These are phyloP conservation scores for Phoma sp. DNA, from an alignment of 2,329 filamentous ascomycete species.

Conservation along the genomic window DNA sequence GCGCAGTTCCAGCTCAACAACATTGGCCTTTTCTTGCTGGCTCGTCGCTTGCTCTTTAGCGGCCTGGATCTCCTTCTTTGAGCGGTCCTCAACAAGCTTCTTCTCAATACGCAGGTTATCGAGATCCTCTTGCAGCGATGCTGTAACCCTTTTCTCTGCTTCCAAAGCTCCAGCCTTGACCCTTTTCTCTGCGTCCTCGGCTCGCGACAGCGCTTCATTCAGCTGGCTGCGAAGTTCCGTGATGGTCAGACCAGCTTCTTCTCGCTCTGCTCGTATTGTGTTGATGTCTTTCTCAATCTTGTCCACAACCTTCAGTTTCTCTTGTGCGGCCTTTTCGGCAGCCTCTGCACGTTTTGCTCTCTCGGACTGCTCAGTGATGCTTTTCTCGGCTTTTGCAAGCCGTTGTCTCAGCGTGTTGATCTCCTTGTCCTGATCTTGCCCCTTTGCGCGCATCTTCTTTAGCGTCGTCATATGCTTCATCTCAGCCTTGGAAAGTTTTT, in stretches of 20 bases:
- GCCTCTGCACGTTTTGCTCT: slow-evolving; percentile 67
- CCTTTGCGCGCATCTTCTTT: slow-evolving; percentile 72
- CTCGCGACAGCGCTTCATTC: slow-evolving; percentile 69
- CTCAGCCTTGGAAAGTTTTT: slow-evolving; percentile 84
- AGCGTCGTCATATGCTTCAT: slow-evolving; percentile 83
- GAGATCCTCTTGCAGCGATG: slow-evolving; percentile 69
- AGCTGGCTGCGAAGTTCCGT: slow-evolving; percentile 73
- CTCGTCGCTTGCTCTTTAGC: slow-evolving; percentile 75
- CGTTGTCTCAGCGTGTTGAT: slow-evolving; percentile 63
- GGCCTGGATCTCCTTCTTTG: slow-evolving; percentile 72
- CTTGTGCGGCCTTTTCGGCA: slow-evolving; percentile 62
- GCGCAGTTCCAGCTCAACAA: slow-evolving; percentile 77
- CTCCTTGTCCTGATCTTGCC: slow-evolving; percentile 59
- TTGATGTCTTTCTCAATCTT: slow-evolving; percentile 66
- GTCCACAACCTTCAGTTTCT: slow-evolving; percentile 59
- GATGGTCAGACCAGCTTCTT: slow-evolving; percentile 69
- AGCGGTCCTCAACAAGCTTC: slow-evolving; percentile 73
- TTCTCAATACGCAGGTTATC: slow-evolving; percentile 74
- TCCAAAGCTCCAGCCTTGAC: slow-evolving; percentile 72
- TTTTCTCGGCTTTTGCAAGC: slow-evolving; percentile 69
- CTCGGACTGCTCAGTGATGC: slow-evolving; percentile 65
- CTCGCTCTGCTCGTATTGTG: slow-evolving; percentile 66
- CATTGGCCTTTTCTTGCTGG: slow-evolving; percentile 71
- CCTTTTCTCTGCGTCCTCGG: slow-evolving; percentile 70
- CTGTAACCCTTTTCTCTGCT: slow-evolving; percentile 64